Evolutionary conservation across 179 eudicot species (phyloP).

Genomic region (Sideroxylon spinosum): DNA sequence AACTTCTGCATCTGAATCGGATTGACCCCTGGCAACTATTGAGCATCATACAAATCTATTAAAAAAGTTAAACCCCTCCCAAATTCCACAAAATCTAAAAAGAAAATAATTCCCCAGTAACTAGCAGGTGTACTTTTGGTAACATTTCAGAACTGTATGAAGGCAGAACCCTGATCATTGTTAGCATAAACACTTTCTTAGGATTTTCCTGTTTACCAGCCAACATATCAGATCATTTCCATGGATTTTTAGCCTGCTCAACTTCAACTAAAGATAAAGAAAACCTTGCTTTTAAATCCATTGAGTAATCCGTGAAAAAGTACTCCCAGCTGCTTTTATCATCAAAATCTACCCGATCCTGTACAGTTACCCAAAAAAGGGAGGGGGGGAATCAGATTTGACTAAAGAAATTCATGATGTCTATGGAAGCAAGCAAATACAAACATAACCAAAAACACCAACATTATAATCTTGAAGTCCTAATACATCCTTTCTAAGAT

Average conservation of each 20-base stretch:
- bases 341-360: conserved; percentile 62
- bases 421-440: background rate
- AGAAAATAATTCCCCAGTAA: background rate
- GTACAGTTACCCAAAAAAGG: conserved; percentile 24
- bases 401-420: background rate
- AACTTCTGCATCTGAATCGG: conserved; percentile 42
- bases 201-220: conserved; percentile 41
- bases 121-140: background rate
- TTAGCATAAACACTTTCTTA: conserved; percentile 33
- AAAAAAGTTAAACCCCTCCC: background rate
- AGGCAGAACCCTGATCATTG: conserved; percentile 53
- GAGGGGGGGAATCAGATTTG: conserved; percentile 19
- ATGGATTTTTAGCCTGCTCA: conserved; percentile 63
- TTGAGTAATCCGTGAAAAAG: conserved; percentile 90
- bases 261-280: conserved; percentile 60
- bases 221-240: conserved; percentile 40
- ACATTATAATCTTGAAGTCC: too few species aligned
- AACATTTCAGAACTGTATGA: conserved; percentile 66
- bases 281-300: conserved; percentile 58
- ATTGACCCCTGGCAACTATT: conserved; percentile 57
- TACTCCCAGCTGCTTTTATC: conserved; percentile 83
- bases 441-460: background rate
- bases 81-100: background rate
- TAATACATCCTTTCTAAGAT: too few species aligned
- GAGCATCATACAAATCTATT: conserved; percentile 16